Evolutionary conservation across 2,329 filamentous ascomycete species (phyloP), one percentile per base, ranked within the genome.

Genomic region (Endothia cerciana): DNA sequence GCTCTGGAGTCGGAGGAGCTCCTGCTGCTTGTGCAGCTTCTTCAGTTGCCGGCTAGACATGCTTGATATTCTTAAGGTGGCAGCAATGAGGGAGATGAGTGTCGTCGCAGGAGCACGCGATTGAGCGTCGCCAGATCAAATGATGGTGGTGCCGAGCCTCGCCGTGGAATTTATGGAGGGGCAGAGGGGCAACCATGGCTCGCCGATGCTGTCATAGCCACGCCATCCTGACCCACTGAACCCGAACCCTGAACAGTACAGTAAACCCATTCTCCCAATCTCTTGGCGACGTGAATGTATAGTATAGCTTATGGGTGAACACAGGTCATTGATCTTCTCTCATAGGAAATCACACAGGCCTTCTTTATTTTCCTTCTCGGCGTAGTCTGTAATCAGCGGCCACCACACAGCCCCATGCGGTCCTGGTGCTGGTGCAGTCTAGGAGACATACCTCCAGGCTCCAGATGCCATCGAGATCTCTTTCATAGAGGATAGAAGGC

Each of bases 21-120:
- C 81, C 58, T 79, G 78, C 74, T 83, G 81, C 73, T 83, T 79
- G 65, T 82, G 82, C 43, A 85, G 76, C 74, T 82, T 85, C 56
- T 83, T 81, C 53, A 85, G 73, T 69, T 85, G 83, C 57, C 83
- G 76, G 64, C 77, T 84, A 25, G 83, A 85, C 83, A 85, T 85
- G 49, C 15, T 28, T 2, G 47, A 36, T 74, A 30, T 43, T 28
- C 1, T 55, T n/a, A 28, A n/a, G 15, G n/a, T 45, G 19, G 30
- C 3, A 36, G 36, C 4, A n/a, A 41, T 25, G 33, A 19, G 8
- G 2, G 11, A 28, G 3, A 17, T 11, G 3, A 22, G 7, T 38
- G n/a, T 0, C 4, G 19, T 41, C n/a, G 33, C 4, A 36, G 33
- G 33, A 36, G 10, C 33, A 7, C 10, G 4, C 33, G 33, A 10